Evolutionary conservation across 371 early-diverging fungal genomes (phyloP).

Genomic region (Amoeboaphelidium protococcarum): DNA sequence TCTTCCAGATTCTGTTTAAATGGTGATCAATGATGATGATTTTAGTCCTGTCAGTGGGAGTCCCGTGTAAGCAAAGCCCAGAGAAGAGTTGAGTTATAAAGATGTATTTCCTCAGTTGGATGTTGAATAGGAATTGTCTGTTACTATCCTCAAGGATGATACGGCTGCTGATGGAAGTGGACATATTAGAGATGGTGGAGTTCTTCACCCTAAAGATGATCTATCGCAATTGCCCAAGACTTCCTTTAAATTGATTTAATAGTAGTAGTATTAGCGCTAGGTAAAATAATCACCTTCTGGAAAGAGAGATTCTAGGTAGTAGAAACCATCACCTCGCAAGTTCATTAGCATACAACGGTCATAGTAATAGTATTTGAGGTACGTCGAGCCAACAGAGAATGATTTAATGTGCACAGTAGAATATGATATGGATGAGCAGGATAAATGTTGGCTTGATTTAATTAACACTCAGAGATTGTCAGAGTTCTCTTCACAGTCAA

Average conservation of each 20-base stretch:
- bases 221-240: background rate
- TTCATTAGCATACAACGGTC: no score
- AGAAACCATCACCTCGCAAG: no score
- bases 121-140: slow-evolving; percentile 17
- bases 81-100: slow-evolving; percentile 51
- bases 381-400: slow-evolving; percentile 42
- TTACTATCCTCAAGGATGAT: slow-evolving; percentile 15
- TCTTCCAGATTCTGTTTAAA: no score
- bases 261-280: no score
- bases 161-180: background rate
- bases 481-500: no score
- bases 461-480: background rate
- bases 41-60: background rate
- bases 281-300: no score
- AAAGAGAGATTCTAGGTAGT: no score
- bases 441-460: slow-evolving; percentile 10
- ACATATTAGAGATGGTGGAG: background rate
- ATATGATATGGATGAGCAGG: slow-evolving; percentile 94
- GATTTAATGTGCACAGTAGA: slow-evolving; percentile 53
- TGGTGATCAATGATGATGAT: no score
- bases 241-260: background rate
- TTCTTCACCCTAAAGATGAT: background rate
- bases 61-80: slow-evolving; percentile 14
- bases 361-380: background rate
- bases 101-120: slow-evolving; percentile 58